Conservation (phyloP, 371 early-diverging fungal genomes). For the Mucor mucedo region DNA sequence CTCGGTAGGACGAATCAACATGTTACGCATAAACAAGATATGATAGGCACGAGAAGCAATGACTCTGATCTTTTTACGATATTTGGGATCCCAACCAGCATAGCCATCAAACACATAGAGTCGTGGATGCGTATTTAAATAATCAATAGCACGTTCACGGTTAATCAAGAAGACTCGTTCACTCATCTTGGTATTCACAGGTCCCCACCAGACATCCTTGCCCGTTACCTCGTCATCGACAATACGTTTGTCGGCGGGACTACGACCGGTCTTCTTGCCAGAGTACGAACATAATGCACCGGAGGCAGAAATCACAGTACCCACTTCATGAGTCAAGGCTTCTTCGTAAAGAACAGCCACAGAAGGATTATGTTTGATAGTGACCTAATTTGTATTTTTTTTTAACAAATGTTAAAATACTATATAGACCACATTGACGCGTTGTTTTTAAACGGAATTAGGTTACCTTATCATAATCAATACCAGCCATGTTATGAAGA, state of each 20-base stretch:
- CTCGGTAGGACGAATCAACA: constrained; percentile 94
- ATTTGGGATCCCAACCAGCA: constrained; percentile 95
- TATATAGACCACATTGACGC: no score
- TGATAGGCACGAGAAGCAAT: constrained; percentile 97
- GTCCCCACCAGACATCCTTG: constrained; percentile 98
- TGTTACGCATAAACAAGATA: constrained; percentile 96
- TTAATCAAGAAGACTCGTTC: constrained; percentile 92
- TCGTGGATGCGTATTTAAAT: constrained; percentile 91
- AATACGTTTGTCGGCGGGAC: constrained; percentile 95
- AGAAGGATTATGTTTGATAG: constrained; percentile 72
- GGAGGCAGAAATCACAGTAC: constrained; percentile 85
- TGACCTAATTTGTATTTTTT: constrained; percentile 44
- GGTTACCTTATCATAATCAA: constrained; percentile 55
- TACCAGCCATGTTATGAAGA: constrained; percentile 51
- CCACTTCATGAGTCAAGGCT: constrained; percentile 86
- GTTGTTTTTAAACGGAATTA: background rate
- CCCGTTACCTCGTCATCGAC: constrained; percentile 85
- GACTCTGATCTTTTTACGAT: constrained; percentile 94
- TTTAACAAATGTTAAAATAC: no score
- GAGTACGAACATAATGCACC: constrained; percentile 93
- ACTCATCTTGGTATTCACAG: constrained; percentile 91
- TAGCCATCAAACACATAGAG: constrained; percentile 96
- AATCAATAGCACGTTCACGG: constrained; percentile 95
- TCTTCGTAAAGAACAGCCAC: constrained; percentile 93
- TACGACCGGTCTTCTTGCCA: constrained; percentile 89